Evolutionary conservation across 257 asterid species (phyloP).

Genomic region (Buddleja alternifolia): DNA sequence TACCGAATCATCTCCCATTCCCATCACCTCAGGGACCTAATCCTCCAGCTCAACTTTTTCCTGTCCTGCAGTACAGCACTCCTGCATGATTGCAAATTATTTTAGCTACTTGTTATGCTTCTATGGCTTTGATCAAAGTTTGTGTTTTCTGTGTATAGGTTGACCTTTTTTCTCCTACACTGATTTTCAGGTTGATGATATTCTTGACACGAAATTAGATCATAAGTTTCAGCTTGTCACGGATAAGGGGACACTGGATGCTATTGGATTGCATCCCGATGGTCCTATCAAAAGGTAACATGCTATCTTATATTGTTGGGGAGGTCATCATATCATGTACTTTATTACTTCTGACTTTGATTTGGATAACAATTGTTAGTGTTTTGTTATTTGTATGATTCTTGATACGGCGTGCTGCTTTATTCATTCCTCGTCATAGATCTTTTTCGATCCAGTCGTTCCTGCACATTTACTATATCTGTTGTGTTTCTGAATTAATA

Average conservation of each 20-base stretch:
- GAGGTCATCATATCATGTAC: neutral
- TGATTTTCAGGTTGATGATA: constrained; percentile 81
- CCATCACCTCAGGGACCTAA: neutral
- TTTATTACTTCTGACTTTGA: neutral
- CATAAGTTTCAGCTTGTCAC: constrained; percentile 80
- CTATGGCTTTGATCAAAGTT: constrained; percentile 2
- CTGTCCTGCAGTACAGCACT: neutral
- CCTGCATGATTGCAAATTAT: neutral
- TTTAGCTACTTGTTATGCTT: constrained; percentile 8
- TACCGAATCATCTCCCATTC: neutral
- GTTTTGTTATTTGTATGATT: neutral
- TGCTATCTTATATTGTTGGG: constrained; percentile 8
- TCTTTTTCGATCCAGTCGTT: neutral
- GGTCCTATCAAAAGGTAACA: constrained; percentile 86
- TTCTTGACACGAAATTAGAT: constrained; percentile 88
- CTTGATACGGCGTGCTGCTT: constrained; percentile 6
- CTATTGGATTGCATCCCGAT: constrained; percentile 97
- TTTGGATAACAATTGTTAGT: neutral
- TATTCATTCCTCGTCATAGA: neutral
- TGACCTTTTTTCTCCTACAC: constrained; percentile 24
- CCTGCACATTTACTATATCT: neutral
- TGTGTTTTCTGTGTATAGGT: neutral
- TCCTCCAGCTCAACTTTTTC: neutral
- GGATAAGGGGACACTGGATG: constrained; percentile 97
- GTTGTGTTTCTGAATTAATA: neutral